Evolutionary conservation across 164 flowering plant species (phyloP).

Genomic region (Vitis rotundifolia): DNA sequence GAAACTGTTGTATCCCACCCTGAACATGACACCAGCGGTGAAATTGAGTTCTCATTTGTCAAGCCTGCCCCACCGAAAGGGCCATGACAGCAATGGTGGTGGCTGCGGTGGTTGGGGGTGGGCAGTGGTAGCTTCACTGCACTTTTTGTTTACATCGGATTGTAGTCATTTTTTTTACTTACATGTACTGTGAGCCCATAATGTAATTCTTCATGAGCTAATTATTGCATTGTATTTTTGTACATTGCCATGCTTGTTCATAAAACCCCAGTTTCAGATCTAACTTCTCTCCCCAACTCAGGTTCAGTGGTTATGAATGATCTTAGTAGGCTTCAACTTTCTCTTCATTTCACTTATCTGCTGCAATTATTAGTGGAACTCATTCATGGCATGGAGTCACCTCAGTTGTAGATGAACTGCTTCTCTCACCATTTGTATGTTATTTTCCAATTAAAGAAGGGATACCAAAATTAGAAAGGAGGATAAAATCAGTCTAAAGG

Average conservation of each 20-base stretch:
- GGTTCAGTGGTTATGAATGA: too few species aligned
- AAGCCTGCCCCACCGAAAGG: constrained; percentile 31
- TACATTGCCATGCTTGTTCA: constrained; percentile 1
- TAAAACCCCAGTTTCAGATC: not conserved
- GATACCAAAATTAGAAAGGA: too few species aligned
- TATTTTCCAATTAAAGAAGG: too few species aligned
- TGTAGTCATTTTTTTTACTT: not conserved
- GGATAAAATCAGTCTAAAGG: too few species aligned
- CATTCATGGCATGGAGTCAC: too few species aligned
- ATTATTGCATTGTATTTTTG: not conserved
- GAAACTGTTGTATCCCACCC: constrained; percentile 17
- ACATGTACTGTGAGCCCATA: not conserved
- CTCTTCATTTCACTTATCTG: too few species aligned
- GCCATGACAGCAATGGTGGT: constrained; percentile 3
- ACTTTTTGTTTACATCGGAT: not conserved
- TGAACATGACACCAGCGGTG: constrained; percentile 20
- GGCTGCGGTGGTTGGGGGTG: too few species aligned
- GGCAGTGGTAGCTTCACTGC: not conserved
- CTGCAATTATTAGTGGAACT: too few species aligned
- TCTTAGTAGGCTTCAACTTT: too few species aligned
- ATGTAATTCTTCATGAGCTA: not conserved
- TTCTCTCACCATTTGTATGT: too few species aligned
- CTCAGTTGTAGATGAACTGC: too few species aligned
- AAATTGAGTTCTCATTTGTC: constrained; percentile 48
- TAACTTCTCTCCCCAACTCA: too few species aligned